phyloP scores from a whole-genome alignment of 2,329 filamentous ascomycete genomes.

The Fusarium incarnatum region DNA sequence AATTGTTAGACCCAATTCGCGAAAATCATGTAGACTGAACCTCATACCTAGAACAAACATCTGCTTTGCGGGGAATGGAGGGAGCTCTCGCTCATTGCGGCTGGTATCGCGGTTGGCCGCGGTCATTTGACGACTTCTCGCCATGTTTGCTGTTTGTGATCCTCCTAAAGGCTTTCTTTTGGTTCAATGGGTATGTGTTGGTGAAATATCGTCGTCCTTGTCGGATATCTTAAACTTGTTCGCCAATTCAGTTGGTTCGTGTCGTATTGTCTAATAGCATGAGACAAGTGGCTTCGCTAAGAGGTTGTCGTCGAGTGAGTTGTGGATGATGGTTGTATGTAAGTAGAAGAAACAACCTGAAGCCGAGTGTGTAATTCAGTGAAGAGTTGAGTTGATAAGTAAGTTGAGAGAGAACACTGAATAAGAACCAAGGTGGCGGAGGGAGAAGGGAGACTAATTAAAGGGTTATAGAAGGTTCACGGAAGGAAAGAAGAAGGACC shows the following conservation, averaged over 20 bases:
- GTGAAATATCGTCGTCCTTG: neutral
- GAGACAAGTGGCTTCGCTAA: constrained; percentile 12
- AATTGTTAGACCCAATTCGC: constrained; percentile 22
- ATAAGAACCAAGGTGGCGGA: constrained; percentile 25
- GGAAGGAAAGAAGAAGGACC: constrained; percentile 45
- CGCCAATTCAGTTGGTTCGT: constrained; percentile 18
- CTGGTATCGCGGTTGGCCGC: constrained; percentile 42
- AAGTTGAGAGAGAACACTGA: constrained; percentile 23
- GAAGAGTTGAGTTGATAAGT: constrained; percentile 13
- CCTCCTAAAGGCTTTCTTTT: constrained; percentile 20
- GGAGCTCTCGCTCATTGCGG: constrained; percentile 41
- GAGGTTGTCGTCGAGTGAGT: constrained; percentile 25
- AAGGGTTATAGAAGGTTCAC: constrained; percentile 45
- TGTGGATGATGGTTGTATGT: neutral
- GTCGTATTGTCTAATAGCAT: constrained; percentile 17
- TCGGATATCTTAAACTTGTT: constrained; percentile 7
- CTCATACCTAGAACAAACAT: constrained; percentile 64
- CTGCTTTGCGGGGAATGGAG: constrained; percentile 57
- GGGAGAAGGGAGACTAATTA: constrained; percentile 42
- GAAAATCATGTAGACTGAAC: neutral
- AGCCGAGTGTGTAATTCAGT: constrained; percentile 1
- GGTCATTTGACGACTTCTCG: constrained; percentile 44
- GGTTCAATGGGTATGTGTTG: constrained; percentile 5
- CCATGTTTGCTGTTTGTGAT: constrained; percentile 43
- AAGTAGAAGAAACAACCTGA: constrained; percentile 5